These are phyloP conservation scores for Beauveria sp. DNA, from an alignment of 2,329 filamentous ascomycete genomes.

Conservation along the genomic window DNA sequence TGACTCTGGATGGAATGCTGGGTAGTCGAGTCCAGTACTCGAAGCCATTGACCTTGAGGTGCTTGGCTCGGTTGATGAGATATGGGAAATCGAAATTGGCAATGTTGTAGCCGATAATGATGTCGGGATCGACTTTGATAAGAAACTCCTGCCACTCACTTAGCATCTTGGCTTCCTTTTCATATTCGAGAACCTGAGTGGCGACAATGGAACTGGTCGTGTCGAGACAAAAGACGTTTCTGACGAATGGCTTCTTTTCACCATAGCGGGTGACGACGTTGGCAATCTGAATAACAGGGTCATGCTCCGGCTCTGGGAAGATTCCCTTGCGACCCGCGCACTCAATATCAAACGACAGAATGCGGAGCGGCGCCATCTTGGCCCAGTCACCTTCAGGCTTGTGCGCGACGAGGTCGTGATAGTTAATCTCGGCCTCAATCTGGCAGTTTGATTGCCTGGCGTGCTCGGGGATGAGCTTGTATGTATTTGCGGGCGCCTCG, in stretches of 20 bases:
- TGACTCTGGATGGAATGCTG: slow-evolving; percentile 61
- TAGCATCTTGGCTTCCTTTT: slow-evolving; percentile 82
- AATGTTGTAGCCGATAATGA: slow-evolving; percentile 99
- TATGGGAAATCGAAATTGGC: slow-evolving; percentile 98
- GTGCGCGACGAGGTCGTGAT: slow-evolving; percentile 77
- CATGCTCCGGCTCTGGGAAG: slow-evolving; percentile 85
- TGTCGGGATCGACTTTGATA: slow-evolving; percentile 84
- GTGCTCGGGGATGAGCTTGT: slow-evolving; percentile 57
- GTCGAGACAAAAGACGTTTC: slow-evolving; percentile 94
- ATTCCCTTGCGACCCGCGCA: slow-evolving; percentile 96
- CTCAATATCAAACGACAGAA: slow-evolving; percentile 97
- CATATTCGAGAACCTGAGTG: slow-evolving; percentile 81
- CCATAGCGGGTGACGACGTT: slow-evolving; percentile 93
- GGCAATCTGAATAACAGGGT: slow-evolving; percentile 96
- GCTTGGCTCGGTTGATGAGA: slow-evolving; percentile 76
- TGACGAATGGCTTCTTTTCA: slow-evolving; percentile 89
- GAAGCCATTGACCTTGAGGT: slow-evolving; percentile 73
- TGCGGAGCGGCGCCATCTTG: slow-evolving; percentile 90
- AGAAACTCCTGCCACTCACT: slow-evolving; percentile 86
- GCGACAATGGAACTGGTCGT: slow-evolving; percentile 91
- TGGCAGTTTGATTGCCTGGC: slow-evolving; percentile 87
- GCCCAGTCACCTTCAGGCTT: slow-evolving; percentile 89
- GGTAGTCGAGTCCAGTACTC: slow-evolving; percentile 81
- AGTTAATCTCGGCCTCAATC: slow-evolving; percentile 83
- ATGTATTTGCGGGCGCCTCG: slow-evolving; percentile 68